Percentiles rank a stretch among this genome's conserved stretches.
Conservation (phyloP, 371 early-diverging fungal genomes). For the Rhizopus sp. region DNA sequence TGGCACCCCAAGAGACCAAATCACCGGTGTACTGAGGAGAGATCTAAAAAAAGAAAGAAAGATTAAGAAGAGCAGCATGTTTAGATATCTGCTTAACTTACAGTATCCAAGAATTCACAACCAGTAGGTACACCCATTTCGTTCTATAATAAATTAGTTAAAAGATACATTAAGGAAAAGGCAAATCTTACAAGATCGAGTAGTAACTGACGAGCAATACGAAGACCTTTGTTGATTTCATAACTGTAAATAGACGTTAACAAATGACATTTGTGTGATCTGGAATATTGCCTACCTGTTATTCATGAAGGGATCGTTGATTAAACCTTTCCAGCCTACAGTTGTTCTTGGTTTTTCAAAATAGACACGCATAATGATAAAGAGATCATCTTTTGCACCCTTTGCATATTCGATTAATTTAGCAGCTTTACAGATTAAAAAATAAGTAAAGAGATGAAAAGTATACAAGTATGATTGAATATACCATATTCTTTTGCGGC, state of each 20-base stretch:
- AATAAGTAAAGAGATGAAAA: not conserved
- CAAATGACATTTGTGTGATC: not conserved
- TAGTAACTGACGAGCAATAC: slow-evolving; percentile 74
- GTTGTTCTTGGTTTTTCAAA: slow-evolving; percentile 96
- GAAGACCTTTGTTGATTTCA: slow-evolving; percentile 90
- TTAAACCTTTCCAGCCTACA: slow-evolving; percentile 93
- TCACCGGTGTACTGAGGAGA: slow-evolving; percentile 86
- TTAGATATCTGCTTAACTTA: slow-evolving; percentile 15
- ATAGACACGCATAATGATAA: slow-evolving; percentile 90
- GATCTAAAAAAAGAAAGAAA: slow-evolving; percentile 30
- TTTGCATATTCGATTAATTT: slow-evolving; percentile 62
- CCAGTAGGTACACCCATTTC: slow-evolving; percentile 84
- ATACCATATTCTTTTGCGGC: slow-evolving; percentile 88
- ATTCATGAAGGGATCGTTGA: slow-evolving; percentile 75
- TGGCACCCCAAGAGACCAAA: slow-evolving; percentile 84
- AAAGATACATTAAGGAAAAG: not conserved
- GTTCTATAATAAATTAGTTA: slow-evolving; percentile 33
- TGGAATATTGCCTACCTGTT: slow-evolving; percentile 40
- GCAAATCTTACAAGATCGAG: slow-evolving; percentile 53
- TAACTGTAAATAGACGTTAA: slow-evolving; percentile 47
- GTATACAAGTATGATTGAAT: not conserved
- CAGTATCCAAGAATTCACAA: slow-evolving; percentile 82
- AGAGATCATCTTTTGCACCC: slow-evolving; percentile 65
- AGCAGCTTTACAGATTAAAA: slow-evolving; percentile 25
- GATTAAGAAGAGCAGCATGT: not conserved